phyloP scores from a whole-genome alignment of 2,329 filamentous ascomycete species.

The Aspergillus sp. region DNA sequence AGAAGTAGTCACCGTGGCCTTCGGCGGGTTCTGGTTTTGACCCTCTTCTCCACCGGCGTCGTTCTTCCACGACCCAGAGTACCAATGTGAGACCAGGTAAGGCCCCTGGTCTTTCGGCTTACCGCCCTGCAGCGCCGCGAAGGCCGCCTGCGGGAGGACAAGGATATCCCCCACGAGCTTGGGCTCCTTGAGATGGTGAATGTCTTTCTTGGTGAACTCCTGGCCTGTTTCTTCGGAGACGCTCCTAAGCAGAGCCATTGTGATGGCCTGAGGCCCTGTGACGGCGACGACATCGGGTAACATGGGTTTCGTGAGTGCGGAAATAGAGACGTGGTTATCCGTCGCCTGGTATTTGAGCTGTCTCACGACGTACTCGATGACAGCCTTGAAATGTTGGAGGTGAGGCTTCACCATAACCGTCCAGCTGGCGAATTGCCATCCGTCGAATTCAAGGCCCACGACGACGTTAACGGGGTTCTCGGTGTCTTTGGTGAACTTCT shows the following conservation, averaged over 20 bases:
- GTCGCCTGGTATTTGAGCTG: conserved; percentile 3
- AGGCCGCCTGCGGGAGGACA: conserved; percentile 15
- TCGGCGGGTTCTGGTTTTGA: not conserved
- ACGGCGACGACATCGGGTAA: conserved; percentile 11
- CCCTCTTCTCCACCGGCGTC: conserved; percentile 10
- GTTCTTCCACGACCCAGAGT: conserved; percentile 17
- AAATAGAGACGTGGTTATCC: conserved; percentile 6
- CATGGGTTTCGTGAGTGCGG: conserved; percentile 12
- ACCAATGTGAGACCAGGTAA: conserved; percentile 15
- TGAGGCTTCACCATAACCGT: conserved; percentile 13
- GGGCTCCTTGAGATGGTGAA: conserved; percentile 7
- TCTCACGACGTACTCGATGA: conserved; percentile 13
- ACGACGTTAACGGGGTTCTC: conserved; percentile 17
- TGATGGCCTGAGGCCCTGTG: conserved; percentile 16
- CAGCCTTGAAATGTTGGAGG: conserved; percentile 10
- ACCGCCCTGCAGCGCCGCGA: conserved; percentile 13
- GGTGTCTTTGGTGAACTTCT: conserved; percentile 18
- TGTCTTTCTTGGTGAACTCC: not conserved
- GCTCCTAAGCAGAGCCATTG: conserved; percentile 11
- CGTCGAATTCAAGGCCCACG: conserved; percentile 21
- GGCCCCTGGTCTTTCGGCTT: conserved; percentile 12
- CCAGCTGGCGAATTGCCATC: conserved; percentile 16
- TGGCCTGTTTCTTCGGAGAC: not conserved
- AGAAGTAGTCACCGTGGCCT: not conserved
- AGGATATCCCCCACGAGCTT: conserved; percentile 13